Evolutionary conservation across 2,329 filamentous ascomycete genomes (phyloP).

Genomic region (Laburnicola sp.): DNA sequence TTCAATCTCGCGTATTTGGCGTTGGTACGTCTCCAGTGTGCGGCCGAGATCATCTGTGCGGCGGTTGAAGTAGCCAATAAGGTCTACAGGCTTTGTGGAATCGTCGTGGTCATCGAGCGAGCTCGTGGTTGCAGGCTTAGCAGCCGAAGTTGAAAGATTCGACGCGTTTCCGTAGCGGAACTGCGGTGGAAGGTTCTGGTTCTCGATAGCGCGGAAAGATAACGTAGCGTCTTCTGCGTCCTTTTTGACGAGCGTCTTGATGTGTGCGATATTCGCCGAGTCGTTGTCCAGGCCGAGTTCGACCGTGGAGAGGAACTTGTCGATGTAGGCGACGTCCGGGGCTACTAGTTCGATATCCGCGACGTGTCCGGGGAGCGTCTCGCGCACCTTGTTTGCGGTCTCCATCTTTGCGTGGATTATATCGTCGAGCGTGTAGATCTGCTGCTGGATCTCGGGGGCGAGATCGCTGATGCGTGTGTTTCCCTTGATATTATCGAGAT

Average conservation of each 20-base stretch:
- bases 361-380: constrained; percentile 65
- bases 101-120: constrained; percentile 44
- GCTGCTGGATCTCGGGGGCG: constrained; percentile 75
- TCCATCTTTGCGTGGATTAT: constrained; percentile 78
- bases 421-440: constrained; percentile 77
- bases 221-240: constrained; percentile 72
- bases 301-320: constrained; percentile 63
- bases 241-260: constrained; percentile 62
- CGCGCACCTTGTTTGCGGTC: constrained; percentile 74
- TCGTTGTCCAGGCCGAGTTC: constrained; percentile 66
- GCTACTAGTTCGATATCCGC: constrained; percentile 66
- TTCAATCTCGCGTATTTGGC: constrained; percentile 53
- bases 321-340: constrained; percentile 66
- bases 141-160: constrained; percentile 35
- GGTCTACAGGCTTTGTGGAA: constrained; percentile 45
- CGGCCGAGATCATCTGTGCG: constrained; percentile 46
- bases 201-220: constrained; percentile 73
- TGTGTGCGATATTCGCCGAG: constrained; percentile 60
- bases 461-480: constrained; percentile 93
- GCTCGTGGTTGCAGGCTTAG: constrained; percentile 29
- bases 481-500: constrained; percentile 69
- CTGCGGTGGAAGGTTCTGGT: constrained; percentile 69
- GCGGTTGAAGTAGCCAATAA: constrained; percentile 52
- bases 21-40: constrained; percentile 47
- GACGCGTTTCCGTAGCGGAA: constrained; percentile 59